phyloP scores from a whole-genome alignment of 768 basidiomycete species.

The Panellus pusillus region DNA sequence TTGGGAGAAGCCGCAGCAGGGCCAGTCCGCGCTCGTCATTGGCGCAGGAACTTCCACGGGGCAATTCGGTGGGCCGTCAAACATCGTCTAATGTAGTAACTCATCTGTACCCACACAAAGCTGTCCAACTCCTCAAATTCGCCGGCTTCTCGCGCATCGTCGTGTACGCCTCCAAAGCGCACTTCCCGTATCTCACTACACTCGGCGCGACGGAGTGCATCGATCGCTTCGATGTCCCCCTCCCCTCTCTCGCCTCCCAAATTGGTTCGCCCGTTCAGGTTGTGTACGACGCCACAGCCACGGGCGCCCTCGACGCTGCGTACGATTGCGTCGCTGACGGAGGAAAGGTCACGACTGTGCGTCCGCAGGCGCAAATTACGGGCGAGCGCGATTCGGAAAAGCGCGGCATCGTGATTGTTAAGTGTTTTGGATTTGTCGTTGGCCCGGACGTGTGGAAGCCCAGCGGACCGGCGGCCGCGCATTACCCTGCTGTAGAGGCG shows the following conservation, averaged over 20 bases:
- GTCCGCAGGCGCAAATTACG: not conserved
- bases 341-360: not conserved
- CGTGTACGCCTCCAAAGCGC: slow-evolving; percentile 35
- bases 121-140: slow-evolving; percentile 39
- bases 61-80: slow-evolving; percentile 15
- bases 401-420: not conserved
- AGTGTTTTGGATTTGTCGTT: no score
- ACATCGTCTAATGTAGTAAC: not conserved
- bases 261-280: not conserved
- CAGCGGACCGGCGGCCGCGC: slow-evolving; percentile 18
- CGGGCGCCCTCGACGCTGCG: not conserved
- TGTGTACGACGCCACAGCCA: not conserved
- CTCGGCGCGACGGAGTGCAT: slow-evolving; percentile 36
- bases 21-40: slow-evolving; percentile 17
- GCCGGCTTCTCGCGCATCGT: slow-evolving; percentile 39
- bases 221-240: slow-evolving; percentile 16
- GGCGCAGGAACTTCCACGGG: slow-evolving; percentile 13
- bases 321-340: slow-evolving; percentile 1
- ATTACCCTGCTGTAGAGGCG: slow-evolving; percentile 22
- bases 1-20: slow-evolving; percentile 15
- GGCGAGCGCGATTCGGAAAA: not conserved
- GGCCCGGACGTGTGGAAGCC: slow-evolving; percentile 25
- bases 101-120: slow-evolving; percentile 19
- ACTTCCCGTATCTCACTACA: slow-evolving; percentile 34
- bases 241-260: not conserved